These are phyloP conservation scores for Mollisia scopiformis DNA, from an alignment of 2,329 filamentous ascomycete species.

Conservation along the genomic window DNA sequence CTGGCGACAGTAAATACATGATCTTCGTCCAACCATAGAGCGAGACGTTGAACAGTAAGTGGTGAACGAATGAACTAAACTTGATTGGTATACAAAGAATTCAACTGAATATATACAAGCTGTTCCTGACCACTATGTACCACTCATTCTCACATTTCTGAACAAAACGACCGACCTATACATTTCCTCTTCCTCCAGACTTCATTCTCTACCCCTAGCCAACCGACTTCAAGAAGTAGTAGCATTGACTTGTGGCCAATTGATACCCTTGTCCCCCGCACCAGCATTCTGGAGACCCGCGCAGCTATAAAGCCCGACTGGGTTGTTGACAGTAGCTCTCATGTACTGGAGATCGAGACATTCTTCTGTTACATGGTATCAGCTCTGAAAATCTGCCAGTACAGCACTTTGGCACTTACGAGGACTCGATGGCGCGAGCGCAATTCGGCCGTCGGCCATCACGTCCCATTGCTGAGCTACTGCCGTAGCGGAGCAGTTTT, in stretches of 20 bases:
- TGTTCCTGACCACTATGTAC: too few species aligned
- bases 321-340: conserved; percentile 19
- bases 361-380: conserved; percentile 15
- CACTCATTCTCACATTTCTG: too few species aligned
- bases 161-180: too few species aligned
- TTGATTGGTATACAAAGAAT: too few species aligned
- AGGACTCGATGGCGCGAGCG: conserved; percentile 17
- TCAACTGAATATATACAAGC: too few species aligned
- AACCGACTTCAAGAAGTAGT: too few species aligned
- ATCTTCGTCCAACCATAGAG: too few species aligned
- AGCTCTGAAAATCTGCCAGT: neutral
- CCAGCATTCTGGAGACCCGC: conserved; percentile 20
- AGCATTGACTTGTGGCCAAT: conserved; percentile 23
- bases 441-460: conserved; percentile 25
- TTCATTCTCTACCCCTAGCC: too few species aligned
- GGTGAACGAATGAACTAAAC: too few species aligned
- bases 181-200: too few species aligned
- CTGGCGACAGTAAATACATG: too few species aligned
- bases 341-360: conserved; percentile 26
- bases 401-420: conserved; percentile 9
- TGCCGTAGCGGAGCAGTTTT: conserved; percentile 12
- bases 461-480: conserved; percentile 18
- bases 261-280: conserved; percentile 24
- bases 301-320: conserved; percentile 22
- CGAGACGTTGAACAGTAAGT: too few species aligned